Evolutionary conservation across 345 rosid species (phyloP).

Genomic region (Boechera stricta): DNA sequence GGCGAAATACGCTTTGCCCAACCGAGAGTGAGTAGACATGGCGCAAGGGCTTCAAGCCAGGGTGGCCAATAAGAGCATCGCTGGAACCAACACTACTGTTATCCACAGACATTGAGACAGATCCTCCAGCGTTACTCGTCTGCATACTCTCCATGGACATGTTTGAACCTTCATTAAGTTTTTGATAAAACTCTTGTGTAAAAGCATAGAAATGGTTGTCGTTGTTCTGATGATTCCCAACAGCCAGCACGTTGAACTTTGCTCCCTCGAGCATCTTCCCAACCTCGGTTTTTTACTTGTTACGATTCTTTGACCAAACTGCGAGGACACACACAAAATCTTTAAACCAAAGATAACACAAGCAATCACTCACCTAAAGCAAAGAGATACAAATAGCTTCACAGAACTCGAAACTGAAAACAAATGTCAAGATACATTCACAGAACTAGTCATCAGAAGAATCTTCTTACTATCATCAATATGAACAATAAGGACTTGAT

Average conservation of each 20-base stretch:
- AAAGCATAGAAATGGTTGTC: conserved; percentile 54
- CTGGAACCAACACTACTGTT: conserved; percentile 70
- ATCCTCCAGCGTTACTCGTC: conserved; percentile 62
- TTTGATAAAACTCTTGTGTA: conserved; percentile 59
- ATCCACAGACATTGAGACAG: conserved; percentile 66
- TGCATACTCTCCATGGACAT: conserved; percentile 60
- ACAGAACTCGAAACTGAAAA: neutral
- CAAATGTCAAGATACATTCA: neutral
- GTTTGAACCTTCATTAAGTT: conserved; percentile 62
- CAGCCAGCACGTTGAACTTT: conserved; percentile 48
- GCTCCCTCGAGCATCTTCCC: conserved; percentile 44
- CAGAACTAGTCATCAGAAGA: neutral
- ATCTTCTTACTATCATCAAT: neutral
- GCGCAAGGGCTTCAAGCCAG: conserved; percentile 54
- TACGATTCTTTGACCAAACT: conserved; percentile 24
- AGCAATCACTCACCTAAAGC: conserved; percentile 9
- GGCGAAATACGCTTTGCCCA: conserved; percentile 60
- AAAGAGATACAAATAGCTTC: neutral
- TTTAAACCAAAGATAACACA: conserved; percentile 15
- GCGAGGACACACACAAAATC: conserved; percentile 2
- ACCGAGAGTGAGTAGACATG: conserved; percentile 48
- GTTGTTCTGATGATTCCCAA: conserved; percentile 49
- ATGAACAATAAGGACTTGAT: neutral
- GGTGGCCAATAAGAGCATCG: conserved; percentile 65
- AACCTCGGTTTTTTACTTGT: neutral